These are phyloP conservation scores for Sporothrix inflata DNA, from an alignment of 2,329 filamentous ascomycete species.

Conservation along the genomic window DNA sequence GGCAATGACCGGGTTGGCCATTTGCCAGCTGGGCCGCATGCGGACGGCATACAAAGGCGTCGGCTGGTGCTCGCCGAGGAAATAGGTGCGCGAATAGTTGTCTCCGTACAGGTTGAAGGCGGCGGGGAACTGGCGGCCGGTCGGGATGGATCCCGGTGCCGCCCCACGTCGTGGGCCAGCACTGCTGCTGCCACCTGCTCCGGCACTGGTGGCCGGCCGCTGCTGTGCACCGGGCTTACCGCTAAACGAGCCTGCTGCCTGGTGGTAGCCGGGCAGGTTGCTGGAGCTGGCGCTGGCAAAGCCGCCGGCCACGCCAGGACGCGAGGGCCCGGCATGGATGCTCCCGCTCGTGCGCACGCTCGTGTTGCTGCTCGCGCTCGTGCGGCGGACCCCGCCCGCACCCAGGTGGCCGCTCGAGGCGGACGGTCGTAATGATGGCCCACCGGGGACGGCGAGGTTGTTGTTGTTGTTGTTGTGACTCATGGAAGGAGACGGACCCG, in stretches of 20 bases:
- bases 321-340: neutral
- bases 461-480: neutral
- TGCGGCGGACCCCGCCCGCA: neutral
- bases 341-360: neutral
- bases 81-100: conserved; percentile 33
- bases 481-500: neutral
- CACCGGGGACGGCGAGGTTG: neutral
- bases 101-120: conserved; percentile 42
- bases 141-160: conserved; percentile 30
- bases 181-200: neutral
- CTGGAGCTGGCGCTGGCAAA: neutral
- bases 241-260: neutral
- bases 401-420: conserved; percentile 20
- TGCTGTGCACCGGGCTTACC: neutral
- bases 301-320: neutral
- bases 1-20: conserved; percentile 39
- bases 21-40: conserved; percentile 36
- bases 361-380: neutral
- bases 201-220: neutral
- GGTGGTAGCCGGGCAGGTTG: neutral
- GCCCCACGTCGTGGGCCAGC: neutral
- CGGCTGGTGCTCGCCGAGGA: conserved; percentile 41
- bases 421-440: neutral
- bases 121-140: conserved; percentile 40
- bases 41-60: conserved; percentile 42